phyloP scores from a whole-genome alignment of 495 filamentous ascomycete species.

The Tuber magnatum region DNA sequence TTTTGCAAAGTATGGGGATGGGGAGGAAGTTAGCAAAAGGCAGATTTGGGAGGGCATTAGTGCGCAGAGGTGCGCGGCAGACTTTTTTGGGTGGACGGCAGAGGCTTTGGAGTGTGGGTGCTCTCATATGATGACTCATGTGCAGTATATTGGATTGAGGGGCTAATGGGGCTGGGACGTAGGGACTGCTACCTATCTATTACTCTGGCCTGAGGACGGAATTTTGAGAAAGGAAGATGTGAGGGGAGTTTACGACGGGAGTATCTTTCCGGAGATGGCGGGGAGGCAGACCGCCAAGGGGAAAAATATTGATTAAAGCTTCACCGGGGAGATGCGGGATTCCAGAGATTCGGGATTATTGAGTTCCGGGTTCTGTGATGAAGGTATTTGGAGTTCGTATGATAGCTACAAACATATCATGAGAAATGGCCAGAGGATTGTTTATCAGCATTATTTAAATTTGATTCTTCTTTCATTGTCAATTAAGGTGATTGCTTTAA shows the following conservation, averaged over 20 bases:
- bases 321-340: background rate
- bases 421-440: background rate
- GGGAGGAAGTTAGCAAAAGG: slow-evolving; percentile 39
- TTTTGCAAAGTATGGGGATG: slow-evolving; percentile 50
- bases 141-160: slow-evolving; percentile 4
- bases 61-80: slow-evolving; percentile 46
- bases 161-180: slow-evolving; percentile 6
- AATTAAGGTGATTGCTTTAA: background rate
- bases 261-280: slow-evolving; percentile 44
- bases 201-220: slow-evolving; percentile 47
- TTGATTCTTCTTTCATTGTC: background rate
- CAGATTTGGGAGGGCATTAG: slow-evolving; percentile 42
- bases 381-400: background rate
- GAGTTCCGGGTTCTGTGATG: background rate
- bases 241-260: slow-evolving; percentile 43
- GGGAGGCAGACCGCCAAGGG: slow-evolving; percentile 12
- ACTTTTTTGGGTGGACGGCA: slow-evolving; percentile 47
- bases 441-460: background rate
- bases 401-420: background rate
- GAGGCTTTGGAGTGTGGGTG: slow-evolving; percentile 45
- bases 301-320: slow-evolving; percentile 3
- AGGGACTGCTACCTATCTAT: slow-evolving; percentile 49
- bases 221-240: slow-evolving; percentile 46
- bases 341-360: background rate
- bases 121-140: background rate